Conservation (phyloP, 2,329 filamentous ascomycete species). For the Phaeomoniella chlamydospora region DNA sequence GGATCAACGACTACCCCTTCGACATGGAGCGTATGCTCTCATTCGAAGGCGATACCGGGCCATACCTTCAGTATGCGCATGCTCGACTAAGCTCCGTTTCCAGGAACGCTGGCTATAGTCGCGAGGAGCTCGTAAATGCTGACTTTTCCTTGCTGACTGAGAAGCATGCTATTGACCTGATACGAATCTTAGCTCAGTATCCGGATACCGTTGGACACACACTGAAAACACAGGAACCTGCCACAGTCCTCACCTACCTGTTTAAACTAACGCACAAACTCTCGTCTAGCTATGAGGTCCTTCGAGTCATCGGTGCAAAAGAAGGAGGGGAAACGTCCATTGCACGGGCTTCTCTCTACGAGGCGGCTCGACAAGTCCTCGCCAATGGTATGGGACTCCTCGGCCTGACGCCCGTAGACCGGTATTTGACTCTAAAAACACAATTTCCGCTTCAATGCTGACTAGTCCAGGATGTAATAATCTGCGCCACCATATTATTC, state of each 20-base stretch:
- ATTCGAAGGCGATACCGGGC: constrained; percentile 52
- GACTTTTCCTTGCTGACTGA: constrained; percentile 49
- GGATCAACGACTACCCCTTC: constrained; percentile 51
- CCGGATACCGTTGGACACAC: constrained; percentile 51
- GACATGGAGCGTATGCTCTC: constrained; percentile 52
- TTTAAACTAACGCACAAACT: constrained; percentile 52
- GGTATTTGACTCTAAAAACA: constrained; percentile 21
- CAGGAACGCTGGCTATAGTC: constrained; percentile 37
- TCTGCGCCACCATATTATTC: no score
- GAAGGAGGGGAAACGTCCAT: constrained; percentile 33
- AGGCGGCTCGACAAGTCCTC: constrained; percentile 46
- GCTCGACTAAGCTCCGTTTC: constrained; percentile 44
- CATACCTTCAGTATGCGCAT: constrained; percentile 51
- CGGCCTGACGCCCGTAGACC: constrained; percentile 50
- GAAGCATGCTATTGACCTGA: constrained; percentile 45
- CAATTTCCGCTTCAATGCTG: no score
- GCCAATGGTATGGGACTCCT: constrained; percentile 52
- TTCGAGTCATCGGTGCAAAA: constrained; percentile 48
- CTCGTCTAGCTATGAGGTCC: constrained; percentile 46
- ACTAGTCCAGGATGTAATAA: no score
- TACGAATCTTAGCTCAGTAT: constrained; percentile 48
- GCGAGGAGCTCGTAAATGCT: constrained; percentile 34
- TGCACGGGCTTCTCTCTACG: constrained; percentile 48
- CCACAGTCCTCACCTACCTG: constrained; percentile 51
- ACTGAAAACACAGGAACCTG: constrained; percentile 51